Evolutionary conservation across 179 eudicot species (phyloP), one percentile per base, ranked within the genome.

Genomic region (Beta macrorhiza): DNA sequence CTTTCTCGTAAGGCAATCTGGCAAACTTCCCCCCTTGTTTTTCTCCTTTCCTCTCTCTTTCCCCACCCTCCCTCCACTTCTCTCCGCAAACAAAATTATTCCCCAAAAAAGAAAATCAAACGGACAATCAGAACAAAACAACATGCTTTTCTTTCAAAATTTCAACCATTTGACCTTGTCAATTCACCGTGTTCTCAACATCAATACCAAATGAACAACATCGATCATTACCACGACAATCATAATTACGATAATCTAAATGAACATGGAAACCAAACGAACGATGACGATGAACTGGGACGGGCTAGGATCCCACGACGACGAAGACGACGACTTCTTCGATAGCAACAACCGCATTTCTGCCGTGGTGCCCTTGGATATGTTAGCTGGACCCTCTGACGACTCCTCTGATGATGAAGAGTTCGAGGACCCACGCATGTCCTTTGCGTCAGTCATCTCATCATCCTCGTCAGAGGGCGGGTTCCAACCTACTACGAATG

Each of bases 261-360:
- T 68, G 47, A 12, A 57, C 2, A 45, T 75, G 56, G 74, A 80
- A 20, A 62, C 71, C 65, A 80, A 74, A 85, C 84, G 91, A 67
- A 93, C 93, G 5, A 85, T 89, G 84, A 93, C 98, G 8, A 89
- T 95, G 93, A 87, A 80, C 14, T 93, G 92, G 93, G 97, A 93
- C 70, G 91, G 90, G 2, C 67, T 93, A 19, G 91, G 82, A 22
- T 81, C 84, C 19, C 62, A 73, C 53, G 90, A 86, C 55, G 95
- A 93, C 25, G 95, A 94, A 0, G 97, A 92, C 64, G 98, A 93
- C 57, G 82, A 78, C 3, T 95, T 95, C 88, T 95, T 93, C 52
- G 99, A 95, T 56, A 69, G 92, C 17, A 80, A 15, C 58, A 90
- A 86, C 61, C 89, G 98, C 10, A 78, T 91, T 13, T 92, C 98